phyloP scores from a whole-genome alignment of 495 filamentous ascomycete genomes.

The Parathielavia appendiculata region DNA sequence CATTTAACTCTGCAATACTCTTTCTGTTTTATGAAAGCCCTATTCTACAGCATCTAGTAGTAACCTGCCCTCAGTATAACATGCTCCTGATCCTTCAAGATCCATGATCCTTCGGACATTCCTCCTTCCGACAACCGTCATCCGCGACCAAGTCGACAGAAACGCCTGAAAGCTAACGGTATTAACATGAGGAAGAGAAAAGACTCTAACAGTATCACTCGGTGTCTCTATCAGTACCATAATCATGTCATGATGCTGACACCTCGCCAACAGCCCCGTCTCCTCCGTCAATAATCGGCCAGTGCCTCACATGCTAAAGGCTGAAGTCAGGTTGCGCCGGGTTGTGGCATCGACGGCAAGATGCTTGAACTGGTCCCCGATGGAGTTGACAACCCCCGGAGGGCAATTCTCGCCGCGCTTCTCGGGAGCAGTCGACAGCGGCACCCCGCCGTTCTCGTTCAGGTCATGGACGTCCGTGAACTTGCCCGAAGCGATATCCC shows the following conservation, averaged over 20 bases:
- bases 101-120: too few relatives aligned
- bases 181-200: conserved; percentile 12
- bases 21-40: conserved; percentile 19
- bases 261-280: background rate
- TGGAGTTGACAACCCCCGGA: conserved; percentile 24
- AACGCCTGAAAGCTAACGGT: conserved; percentile 15
- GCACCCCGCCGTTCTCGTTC: conserved; percentile 20
- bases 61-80: conserved; percentile 25
- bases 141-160: conserved; percentile 13
- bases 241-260: conserved; percentile 3
- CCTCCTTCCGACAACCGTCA: background rate
- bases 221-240: background rate
- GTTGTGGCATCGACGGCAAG: conserved; percentile 19
- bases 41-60: conserved; percentile 29
- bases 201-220: conserved; percentile 12
- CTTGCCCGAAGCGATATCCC: conserved; percentile 25
- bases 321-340: conserved; percentile 12
- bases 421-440: conserved; percentile 25
- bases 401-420: conserved; percentile 43
- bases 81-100: conserved; percentile 9
- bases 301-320: conserved; percentile 15
- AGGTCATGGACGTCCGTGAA: conserved; percentile 23
- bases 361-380: conserved; percentile 31
- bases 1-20: background rate
- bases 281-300: background rate